Base-by-base conservation (phyloP, 169 alveolate species). In the Plasmodium cynomolgi region DNA sequence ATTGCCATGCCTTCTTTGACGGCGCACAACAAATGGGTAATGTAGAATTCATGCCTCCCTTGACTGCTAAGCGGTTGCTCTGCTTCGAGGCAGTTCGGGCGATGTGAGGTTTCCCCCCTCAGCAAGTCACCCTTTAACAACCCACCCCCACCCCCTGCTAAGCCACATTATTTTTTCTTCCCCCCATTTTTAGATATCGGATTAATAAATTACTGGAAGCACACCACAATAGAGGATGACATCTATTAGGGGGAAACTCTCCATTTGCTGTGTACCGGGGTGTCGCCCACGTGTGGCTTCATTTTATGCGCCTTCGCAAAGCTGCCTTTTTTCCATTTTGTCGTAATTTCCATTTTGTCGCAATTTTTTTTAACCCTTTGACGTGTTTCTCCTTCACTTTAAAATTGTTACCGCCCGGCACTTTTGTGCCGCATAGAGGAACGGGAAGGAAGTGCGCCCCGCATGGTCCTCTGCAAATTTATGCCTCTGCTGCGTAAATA, bases 131-230 rank as follows among this genome's bases (percentile, higher is more conserved):
- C 34, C 9, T 44, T 62, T 37, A 62, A 34, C 5, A 47, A 41
- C 50, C 58, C 37, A 29, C 15, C 11, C 26, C 34, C 9, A 7
- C 13, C 11, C 4, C 37, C 31, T 29, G 37, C 34, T 68, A 68
- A 47, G 9, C 3, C 68, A 50, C 62, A 50, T 50, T 50, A 15
- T 37, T 86, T 75, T 13, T n/a, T 3, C 41, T 75, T 79, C 15
- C 47, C 47, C 47, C 44, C 31, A 17, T 79, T 86, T 77, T n/a
- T 34, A 86, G 93, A 86, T 79, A 86, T 86, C 71, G 93, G 93
- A 20, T 34, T 86, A 26, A 75, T 77, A 50, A 86, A 77, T 26
- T 79, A 86, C 47, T 86, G 93, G 93, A 86, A 86, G 26, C 93
- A 86, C 74, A 86, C 93, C 41, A 84, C 92, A 1, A 56, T 86